phyloP scores from a whole-genome alignment of 805 yeast species.

The Yarrowia divulgata region DNA sequence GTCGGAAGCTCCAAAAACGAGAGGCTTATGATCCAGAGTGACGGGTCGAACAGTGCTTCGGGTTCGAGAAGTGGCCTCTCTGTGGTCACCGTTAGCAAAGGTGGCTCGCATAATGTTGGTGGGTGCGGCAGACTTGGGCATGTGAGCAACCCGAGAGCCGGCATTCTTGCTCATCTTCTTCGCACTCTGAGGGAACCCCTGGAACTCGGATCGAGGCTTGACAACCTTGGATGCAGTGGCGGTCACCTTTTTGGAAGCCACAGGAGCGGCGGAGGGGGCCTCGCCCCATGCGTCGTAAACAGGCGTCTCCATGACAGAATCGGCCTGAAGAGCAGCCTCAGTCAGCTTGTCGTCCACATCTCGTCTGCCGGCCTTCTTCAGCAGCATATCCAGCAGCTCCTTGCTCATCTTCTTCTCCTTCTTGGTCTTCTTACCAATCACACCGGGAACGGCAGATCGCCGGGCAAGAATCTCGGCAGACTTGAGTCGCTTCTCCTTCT shows the following conservation, averaged over 20 bases:
- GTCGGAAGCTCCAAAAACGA: conserved; percentile 59
- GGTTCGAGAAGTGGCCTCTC: conserved; percentile 37
- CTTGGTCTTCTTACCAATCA: conserved; percentile 51
- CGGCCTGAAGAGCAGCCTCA: conserved; percentile 63
- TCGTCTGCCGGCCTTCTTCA: conserved; percentile 79
- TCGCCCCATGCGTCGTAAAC: conserved; percentile 77
- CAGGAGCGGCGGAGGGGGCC: neutral
- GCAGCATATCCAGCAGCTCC: conserved; percentile 67
- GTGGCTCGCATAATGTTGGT: conserved; percentile 4
- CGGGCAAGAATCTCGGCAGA: conserved; percentile 75
- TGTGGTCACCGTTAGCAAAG: conserved; percentile 15
- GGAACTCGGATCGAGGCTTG: conserved; percentile 23
- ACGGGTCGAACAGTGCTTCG: conserved; percentile 47
- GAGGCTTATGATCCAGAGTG: conserved; percentile 61
- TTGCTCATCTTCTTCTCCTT: conserved; percentile 59
- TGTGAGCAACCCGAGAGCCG: conserved; percentile 17
- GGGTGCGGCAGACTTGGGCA: conserved; percentile 7
- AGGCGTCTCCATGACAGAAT: conserved; percentile 64
- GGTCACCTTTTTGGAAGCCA: neutral
- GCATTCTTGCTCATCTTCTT: conserved; percentile 5
- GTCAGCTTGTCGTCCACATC: conserved; percentile 59
- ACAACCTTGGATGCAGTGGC: conserved; percentile 24
- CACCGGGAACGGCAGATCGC: conserved; percentile 78
- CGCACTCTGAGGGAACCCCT: conserved; percentile 29
- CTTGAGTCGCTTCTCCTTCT: conserved; percentile 57